Conservation (phyloP, 2,329 filamentous ascomycete genomes). For the Fusarium marasasianum region DNA sequence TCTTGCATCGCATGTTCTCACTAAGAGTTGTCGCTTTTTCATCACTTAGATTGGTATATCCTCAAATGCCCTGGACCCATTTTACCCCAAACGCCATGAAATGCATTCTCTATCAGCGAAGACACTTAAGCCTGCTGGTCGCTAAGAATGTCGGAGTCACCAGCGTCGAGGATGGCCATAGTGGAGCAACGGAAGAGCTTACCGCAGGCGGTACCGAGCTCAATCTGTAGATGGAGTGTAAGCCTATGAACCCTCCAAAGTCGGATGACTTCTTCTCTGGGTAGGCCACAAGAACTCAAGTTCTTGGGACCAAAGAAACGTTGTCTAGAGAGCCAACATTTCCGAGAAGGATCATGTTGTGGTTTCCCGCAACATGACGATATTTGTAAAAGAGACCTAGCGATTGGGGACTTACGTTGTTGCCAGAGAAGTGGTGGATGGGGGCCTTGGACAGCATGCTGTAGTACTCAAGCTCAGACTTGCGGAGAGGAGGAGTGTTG, state of each 20-base stretch:
- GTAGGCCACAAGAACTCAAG: conserved; percentile 58
- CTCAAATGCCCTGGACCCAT: conserved; percentile 48
- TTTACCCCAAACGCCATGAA: conserved; percentile 58
- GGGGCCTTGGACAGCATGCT: conserved; percentile 91
- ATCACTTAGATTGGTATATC: conserved; percentile 51
- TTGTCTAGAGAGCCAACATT: conserved; percentile 27
- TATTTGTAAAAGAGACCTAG: conserved; percentile 35
- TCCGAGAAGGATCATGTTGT: conserved; percentile 41
- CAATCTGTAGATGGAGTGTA: conserved; percentile 77
- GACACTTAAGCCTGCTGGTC: conserved; percentile 71
- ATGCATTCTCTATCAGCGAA: conserved; percentile 39
- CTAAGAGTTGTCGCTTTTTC: conserved; percentile 46
- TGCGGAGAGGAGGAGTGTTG: conserved; percentile 97
- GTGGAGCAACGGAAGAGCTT: conserved; percentile 99
- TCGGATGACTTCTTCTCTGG: conserved; percentile 89
- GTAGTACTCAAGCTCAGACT: conserved; percentile 97
- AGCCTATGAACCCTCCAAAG: conserved; percentile 88
- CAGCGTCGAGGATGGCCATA: conserved; percentile 96
- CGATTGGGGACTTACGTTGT: conserved; percentile 84
- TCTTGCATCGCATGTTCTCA: conserved; percentile 31
- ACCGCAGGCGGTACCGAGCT: conserved; percentile 97
- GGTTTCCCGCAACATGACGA: conserved; percentile 29
- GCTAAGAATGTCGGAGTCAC: conserved; percentile 97
- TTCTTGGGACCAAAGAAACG: conserved; percentile 37
- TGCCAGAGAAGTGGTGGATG: conserved; percentile 97